Conservation (phyloP, 169 alveolate species). For the Plasmodium vivax region DNA sequence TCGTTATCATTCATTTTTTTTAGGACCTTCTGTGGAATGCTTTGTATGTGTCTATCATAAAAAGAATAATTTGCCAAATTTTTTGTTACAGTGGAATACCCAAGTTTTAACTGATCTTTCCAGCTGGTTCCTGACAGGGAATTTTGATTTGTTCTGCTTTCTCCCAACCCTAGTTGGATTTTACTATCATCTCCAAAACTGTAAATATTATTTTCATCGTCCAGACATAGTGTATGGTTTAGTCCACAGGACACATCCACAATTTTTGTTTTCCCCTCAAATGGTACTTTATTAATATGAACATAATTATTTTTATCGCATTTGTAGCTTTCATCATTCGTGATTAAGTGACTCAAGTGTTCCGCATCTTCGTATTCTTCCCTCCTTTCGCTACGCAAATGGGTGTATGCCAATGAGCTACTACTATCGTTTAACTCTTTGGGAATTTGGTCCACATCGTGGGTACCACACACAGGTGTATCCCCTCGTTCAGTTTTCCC, state of each 20-base stretch:
- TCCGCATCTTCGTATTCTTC: background rate
- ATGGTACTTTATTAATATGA: slow-evolving; percentile 46
- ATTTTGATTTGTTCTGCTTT: slow-evolving; percentile 70
- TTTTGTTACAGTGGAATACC: slow-evolving; percentile 65
- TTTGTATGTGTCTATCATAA: slow-evolving; percentile 74
- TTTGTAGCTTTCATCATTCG: background rate
- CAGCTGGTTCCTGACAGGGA: slow-evolving; percentile 70
- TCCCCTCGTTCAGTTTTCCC: background rate
- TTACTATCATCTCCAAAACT: slow-evolving; percentile 76
- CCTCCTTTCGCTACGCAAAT: background rate
- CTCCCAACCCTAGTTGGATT: slow-evolving; percentile 72
- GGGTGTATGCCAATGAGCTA: background rate
- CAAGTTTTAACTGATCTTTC: slow-evolving; percentile 72
- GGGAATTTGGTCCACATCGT: background rate
- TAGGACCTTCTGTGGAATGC: slow-evolving; percentile 68
- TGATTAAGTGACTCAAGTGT: background rate
- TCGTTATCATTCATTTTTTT: slow-evolving; percentile 58
- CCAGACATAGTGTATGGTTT: slow-evolving; percentile 67
- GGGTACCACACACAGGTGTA: background rate
- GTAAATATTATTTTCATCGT: slow-evolving; percentile 56
- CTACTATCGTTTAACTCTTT: background rate
- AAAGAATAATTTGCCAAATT: slow-evolving; percentile 71
- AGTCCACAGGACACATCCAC: slow-evolving; percentile 70
- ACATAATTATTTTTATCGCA: slow-evolving; percentile 36
- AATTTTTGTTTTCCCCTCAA: slow-evolving; percentile 50